phyloP scores from a whole-genome alignment of 495 filamentous ascomycete genomes.

The Articulospora tetracladia region DNA sequence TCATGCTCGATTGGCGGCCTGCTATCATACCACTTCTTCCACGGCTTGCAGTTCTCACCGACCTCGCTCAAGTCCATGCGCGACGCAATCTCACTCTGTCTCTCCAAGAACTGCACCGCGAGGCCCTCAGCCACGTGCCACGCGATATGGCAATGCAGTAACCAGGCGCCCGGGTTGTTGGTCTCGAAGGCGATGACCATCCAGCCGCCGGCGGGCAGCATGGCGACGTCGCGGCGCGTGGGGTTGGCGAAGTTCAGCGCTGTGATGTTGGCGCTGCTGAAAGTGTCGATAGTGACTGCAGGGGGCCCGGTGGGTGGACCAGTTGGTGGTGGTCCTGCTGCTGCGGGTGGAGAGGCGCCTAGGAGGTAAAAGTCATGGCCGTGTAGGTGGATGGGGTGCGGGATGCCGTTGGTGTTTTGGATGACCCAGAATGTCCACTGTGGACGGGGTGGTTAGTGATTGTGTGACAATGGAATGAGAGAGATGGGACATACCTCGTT shows the following conservation, averaged over 20 bases:
- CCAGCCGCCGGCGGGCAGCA: not conserved
- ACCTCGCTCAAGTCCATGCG: too few relatives aligned
- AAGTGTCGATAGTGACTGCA: too few relatives aligned
- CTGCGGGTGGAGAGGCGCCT: too few relatives aligned
- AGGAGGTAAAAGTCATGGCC: too few relatives aligned
- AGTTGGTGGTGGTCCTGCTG: not conserved
- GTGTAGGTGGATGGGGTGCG: conserved; percentile 63
- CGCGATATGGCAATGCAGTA: conserved; percentile 3
- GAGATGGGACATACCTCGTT: not conserved
- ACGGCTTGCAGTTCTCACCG: too few relatives aligned
- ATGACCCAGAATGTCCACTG: conserved; percentile 29
- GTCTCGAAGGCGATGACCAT: not conserved
- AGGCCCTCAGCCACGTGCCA: not conserved
- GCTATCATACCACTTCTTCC: too few relatives aligned
- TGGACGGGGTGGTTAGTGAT: not conserved
- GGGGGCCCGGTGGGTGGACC: not conserved
- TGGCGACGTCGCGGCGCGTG: not conserved
- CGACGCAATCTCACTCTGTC: not conserved
- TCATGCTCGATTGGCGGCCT: too few relatives aligned
- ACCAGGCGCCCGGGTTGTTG: not conserved
- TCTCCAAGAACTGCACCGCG: not conserved
- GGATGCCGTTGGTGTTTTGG: conserved; percentile 41
- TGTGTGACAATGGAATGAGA: not conserved
- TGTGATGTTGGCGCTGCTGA: conserved; percentile 16
- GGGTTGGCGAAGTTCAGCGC: conserved; percentile 1